Base-by-base conservation (phyloP, 257 asterid genomes). In the Nicotiana tabacum region DNA sequence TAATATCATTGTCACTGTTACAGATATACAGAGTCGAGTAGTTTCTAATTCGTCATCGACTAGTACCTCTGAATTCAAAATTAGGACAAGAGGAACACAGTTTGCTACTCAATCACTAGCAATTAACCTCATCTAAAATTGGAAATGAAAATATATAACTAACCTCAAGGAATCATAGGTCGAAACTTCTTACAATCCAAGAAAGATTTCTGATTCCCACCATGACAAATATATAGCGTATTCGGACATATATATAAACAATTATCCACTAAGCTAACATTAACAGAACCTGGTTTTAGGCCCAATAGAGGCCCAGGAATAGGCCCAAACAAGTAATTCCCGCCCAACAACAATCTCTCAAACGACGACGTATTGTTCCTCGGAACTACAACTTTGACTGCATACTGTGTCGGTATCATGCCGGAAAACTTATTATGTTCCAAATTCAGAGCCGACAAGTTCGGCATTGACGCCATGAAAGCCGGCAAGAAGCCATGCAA, bases 291-390 rank as follows among this genome's bases (percentile, higher is more conserved):
- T 2, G 66, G 78, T 9, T 83, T 83, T 60, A 86, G 81, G 76
- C 78, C 82, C 83, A 81, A 16, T 11, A 86, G 66, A 9, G 58
- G 83, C 51, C 83, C 81, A 72, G 87, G 83, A 30, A 86, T 84
- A 2, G 85, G 85, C 87, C 89, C 89, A 77, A 77, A 81, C 72
- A 83, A 84, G 29, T 86, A 83, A 37, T 86, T 86, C 48, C 83
- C 66, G 8, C 84, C 84, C 43, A 85, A 8, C 81, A 85, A 66
- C 35, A 85, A 72, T 39, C 88, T 61, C 53, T 60, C 37, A 65
- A 85, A 77, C 62, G 83, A 7, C 68, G 67, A 67, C 77, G 48
- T 77, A 9, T 80, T 67, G 0, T 43, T 48, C n/a, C 66, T 65
- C 11, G 81, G 81, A 2, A 10, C 46, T 58, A 66, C 81, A 6